Evolutionary conservation across 805 yeast genomes (phyloP), one percentile per base, ranked within the genome.

Genomic region (Yarrowia sp.): DNA sequence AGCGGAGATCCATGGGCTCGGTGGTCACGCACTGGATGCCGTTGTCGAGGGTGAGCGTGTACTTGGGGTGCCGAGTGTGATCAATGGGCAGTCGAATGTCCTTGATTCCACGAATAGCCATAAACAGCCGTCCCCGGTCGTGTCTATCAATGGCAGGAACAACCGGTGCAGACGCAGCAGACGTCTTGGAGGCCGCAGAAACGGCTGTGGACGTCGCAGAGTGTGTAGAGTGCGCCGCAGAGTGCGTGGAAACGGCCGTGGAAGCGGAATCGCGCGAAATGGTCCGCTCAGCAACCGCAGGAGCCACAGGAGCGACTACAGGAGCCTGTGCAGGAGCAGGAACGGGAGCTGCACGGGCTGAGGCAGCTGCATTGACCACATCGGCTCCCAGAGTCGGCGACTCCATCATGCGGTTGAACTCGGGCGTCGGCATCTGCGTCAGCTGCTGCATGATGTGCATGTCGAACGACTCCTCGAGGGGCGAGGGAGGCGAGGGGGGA

Each of bases 21-120:
- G 96, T 90, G 47, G 84, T 81, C 56, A 88, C 80, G 62, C 89
- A 81, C 69, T 90, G 94, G 31, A 85, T 83, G 3, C 96, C 94
- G 70, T 90, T 90, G 70, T 90, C 97, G 63, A 85, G 74, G 16
- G 75, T 73, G 19, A 84, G 67, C 42, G 76, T 76, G 71, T 82
- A 81, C 31, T 76, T 73, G 6, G 82, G 84, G 32, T 77, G 71
- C 46, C 78, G 80, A 6, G 66, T 66, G 24, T 70, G 73, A 22
- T 66, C 62, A n/a, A 79, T 79, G 0, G 85, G 83, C 62, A 84
- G 71, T 4, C 70, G 68, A 31, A 83, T 70, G 46, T 76, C 65
- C 41, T 66, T 65, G 21, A 68, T 24, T 1, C 69, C 65, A 8
- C 65, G 36, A n/a, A 68, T 58, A 7, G 67, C 53, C 29, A 68